Percentiles rank a stretch among this genome's conserved stretches.
phyloP scores from a whole-genome alignment of 768 basidiomycete genomes.

The Kwoniella mangroviensis region DNA sequence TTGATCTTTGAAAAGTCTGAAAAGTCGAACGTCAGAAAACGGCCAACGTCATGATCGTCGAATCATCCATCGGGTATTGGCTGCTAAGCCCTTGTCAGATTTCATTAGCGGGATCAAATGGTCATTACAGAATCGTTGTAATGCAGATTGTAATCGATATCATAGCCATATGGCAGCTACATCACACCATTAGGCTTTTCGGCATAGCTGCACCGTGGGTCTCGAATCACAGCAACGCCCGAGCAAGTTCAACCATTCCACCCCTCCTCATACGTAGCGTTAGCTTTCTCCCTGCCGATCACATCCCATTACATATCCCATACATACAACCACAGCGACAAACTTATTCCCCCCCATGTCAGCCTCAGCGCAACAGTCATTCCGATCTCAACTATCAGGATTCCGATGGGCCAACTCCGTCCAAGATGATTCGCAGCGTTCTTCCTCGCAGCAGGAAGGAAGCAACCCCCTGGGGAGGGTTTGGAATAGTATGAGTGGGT shows the following conservation, averaged over 20 bases:
- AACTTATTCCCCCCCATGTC: slow-evolving; percentile 37
- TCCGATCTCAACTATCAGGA: slow-evolving; percentile 55
- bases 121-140: slow-evolving; percentile 1
- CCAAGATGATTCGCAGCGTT: slow-evolving; percentile 50
- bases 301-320: not conserved
- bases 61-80: slow-evolving; percentile 20
- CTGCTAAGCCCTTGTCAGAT: too few species aligned
- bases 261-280: too few species aligned
- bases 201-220: too few species aligned
- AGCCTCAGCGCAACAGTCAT: slow-evolving; percentile 45
- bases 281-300: not conserved
- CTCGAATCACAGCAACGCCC: too few species aligned
- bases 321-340: too few species aligned
- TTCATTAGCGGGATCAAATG: slow-evolving; percentile 23
- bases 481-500: slow-evolving; percentile 80
- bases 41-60: slow-evolving; percentile 20
- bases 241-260: too few species aligned
- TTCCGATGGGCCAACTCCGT: slow-evolving; percentile 58
- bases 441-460: slow-evolving; percentile 15
- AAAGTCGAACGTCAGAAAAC: slow-evolving; percentile 1
- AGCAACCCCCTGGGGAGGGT: slow-evolving; percentile 80
- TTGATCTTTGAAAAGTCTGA: not conserved
- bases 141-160: slow-evolving; percentile 2
- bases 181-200: too few species aligned
- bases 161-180: too few species aligned